phyloP scores from a whole-genome alignment of 352 stramenopile genomes.

The Stramenopiles sp. region DNA sequence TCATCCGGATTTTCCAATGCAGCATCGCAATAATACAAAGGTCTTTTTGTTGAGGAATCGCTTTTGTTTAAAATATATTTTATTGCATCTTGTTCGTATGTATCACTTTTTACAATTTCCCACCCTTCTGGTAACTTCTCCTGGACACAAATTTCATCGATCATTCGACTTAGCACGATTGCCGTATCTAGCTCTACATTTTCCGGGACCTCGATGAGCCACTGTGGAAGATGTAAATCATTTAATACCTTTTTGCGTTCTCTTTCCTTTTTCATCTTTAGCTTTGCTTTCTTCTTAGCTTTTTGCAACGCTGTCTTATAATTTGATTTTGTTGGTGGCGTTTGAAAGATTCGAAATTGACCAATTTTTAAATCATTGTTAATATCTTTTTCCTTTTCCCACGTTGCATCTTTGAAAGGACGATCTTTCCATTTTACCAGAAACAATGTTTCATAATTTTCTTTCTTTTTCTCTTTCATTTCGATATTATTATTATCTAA shows the following conservation, averaged over 20 bases:
- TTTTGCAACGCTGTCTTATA: constrained; percentile 14
- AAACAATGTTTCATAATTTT: constrained; percentile 32
- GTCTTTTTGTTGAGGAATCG: background rate
- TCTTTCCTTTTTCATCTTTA: constrained; percentile 14
- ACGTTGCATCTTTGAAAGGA: constrained; percentile 35
- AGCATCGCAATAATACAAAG: background rate
- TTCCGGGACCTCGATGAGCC: constrained; percentile 11
- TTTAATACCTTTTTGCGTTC: background rate
- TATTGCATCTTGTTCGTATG: background rate
- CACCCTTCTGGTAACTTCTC: background rate
- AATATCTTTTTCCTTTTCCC: constrained; percentile 22
- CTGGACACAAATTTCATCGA: background rate
- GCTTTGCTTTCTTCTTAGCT: constrained; percentile 12
- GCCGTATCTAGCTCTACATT: constrained; percentile 17
- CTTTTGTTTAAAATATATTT: background rate
- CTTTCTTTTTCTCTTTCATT: background rate
- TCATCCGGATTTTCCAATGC: background rate
- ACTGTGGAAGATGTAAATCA: background rate
- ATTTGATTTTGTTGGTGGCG: constrained; percentile 10
- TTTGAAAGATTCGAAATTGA: constrained; percentile 17
- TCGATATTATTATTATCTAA: too few relatives aligned
- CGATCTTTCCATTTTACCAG: constrained; percentile 97
- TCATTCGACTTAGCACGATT: background rate
- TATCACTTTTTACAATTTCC: background rate
- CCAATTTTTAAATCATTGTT: constrained; percentile 17